Conservation (phyloP, 2,329 filamentous ascomycete species). For the Phialophora expanda region DNA sequence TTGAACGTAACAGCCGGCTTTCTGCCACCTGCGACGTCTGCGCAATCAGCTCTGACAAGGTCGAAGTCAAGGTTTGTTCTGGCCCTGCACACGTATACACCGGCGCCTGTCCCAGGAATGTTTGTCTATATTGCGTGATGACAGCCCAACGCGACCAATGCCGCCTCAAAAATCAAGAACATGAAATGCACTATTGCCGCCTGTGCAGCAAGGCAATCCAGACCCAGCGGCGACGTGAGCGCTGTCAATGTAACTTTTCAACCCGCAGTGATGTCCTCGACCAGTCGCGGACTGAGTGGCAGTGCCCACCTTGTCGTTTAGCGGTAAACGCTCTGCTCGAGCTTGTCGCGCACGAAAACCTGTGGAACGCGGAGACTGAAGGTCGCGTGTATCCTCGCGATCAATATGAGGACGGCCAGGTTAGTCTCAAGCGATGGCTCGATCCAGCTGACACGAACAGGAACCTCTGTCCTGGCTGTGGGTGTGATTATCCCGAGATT, state of each 20-base stretch:
- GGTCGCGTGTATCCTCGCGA: constrained; percentile 5
- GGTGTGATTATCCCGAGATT: constrained; percentile 10
- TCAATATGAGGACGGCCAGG: neutral
- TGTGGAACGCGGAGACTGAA: constrained; percentile 11
- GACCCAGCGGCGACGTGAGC: neutral
- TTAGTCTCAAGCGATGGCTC: constrained; percentile 23
- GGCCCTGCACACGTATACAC: neutral
- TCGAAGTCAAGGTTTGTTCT: constrained; percentile 19
- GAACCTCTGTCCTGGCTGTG: constrained; percentile 27
- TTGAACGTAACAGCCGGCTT: neutral
- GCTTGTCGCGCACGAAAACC: constrained; percentile 16
- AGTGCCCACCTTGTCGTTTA: constrained; percentile 18
- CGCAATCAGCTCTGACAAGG: constrained; percentile 4
- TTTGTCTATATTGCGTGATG: constrained; percentile 23
- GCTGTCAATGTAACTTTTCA: constrained; percentile 3
- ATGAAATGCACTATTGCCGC: constrained; percentile 28
- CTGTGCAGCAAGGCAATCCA: constrained; percentile 12
- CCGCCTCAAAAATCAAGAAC: constrained; percentile 4
- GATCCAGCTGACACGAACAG: constrained; percentile 3
- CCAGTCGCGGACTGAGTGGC: constrained; percentile 24
- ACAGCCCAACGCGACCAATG: constrained; percentile 10
- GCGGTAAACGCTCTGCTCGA: neutral
- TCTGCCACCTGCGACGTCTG: constrained; percentile 4
- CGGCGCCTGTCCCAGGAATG: constrained; percentile 15
- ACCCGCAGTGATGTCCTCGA: constrained; percentile 2